Evolutionary conservation across 176 grass and related monocot genomes (phyloP).

Genomic region (Triticum dicoccoides): DNA sequence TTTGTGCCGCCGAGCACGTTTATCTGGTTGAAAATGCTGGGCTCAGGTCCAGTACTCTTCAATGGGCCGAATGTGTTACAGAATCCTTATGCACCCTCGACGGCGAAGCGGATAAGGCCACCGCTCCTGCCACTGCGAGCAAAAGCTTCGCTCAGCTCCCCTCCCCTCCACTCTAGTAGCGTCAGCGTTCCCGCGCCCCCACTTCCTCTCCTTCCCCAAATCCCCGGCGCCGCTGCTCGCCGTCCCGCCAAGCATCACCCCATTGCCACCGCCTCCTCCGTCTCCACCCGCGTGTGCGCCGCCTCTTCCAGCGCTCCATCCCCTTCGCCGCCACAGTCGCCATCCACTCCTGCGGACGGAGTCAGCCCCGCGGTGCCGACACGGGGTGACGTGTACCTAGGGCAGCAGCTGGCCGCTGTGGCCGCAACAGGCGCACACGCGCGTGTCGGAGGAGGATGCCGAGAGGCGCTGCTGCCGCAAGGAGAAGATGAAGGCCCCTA

Average conservation of each 20-base stretch:
- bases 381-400: conserved; percentile 60
- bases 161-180: conserved; percentile 16
- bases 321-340: background rate
- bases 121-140: background rate
- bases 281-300: background rate
- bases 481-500: conserved; percentile 46
- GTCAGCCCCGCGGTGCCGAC: conserved; percentile 51
- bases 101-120: too few species aligned
- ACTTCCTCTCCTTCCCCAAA: conserved; percentile 43
- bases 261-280: background rate
- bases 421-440: conserved; percentile 23
- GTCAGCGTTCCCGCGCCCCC: conserved; percentile 24
- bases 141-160: background rate
- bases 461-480: conserved; percentile 29
- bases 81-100: too few species aligned
- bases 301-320: conserved; percentile 1
- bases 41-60: too few species aligned
- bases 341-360: conserved; percentile 1
- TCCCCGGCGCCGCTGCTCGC: background rate
- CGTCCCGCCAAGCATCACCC: background rate
- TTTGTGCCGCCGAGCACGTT: too few species aligned
- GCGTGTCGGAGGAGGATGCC: conserved; percentile 37
- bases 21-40: too few species aligned
- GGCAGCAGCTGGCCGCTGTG: conserved; percentile 40
- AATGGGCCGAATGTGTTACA: too few species aligned